A percentile compares a stretch with the other conserved stretches of the same genome.
Conservation (phyloP, 495 filamentous ascomycete genomes). For the Lasiosphaeris hirsuta region DNA sequence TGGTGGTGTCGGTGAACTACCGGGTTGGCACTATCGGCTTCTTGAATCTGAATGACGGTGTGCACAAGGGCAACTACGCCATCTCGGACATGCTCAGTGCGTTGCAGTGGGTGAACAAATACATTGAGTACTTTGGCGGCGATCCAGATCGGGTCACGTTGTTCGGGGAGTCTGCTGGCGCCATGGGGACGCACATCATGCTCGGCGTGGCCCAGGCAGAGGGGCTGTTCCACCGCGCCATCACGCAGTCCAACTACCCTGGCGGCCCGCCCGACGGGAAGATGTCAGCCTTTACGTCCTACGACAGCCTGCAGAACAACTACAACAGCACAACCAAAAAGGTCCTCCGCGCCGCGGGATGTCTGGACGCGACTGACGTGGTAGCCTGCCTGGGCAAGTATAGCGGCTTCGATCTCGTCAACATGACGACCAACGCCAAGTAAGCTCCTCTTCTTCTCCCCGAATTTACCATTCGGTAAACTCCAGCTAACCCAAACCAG, state of each 20-base stretch:
- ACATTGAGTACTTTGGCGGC: slow-evolving; percentile 65
- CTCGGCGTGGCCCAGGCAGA: slow-evolving; percentile 38
- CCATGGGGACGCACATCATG: slow-evolving; percentile 24
- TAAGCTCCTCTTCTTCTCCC: slow-evolving; percentile 13
- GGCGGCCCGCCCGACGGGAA: slow-evolving; percentile 28
- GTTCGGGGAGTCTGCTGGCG: slow-evolving; percentile 55
- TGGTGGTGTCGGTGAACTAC: slow-evolving; percentile 39
- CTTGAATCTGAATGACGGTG: slow-evolving; percentile 29
- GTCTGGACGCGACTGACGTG: slow-evolving; percentile 24
- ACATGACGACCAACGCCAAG: slow-evolving; percentile 31
- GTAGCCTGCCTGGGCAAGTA: slow-evolving; percentile 36
- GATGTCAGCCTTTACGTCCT: slow-evolving; percentile 22
- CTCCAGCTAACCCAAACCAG: slow-evolving; percentile 8
- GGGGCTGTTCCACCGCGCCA: slow-evolving; percentile 42
- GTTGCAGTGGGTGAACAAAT: slow-evolving; percentile 62
- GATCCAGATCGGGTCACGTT: slow-evolving; percentile 60
- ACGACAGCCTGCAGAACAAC: slow-evolving; percentile 33
- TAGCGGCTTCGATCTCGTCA: slow-evolving; percentile 33
- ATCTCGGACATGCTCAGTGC: slow-evolving; percentile 29
- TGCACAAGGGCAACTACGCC: slow-evolving; percentile 32
- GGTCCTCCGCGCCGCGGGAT: slow-evolving; percentile 32
- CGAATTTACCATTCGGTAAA: not conserved
- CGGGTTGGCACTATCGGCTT: slow-evolving; percentile 28
- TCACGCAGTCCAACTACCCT: slow-evolving; percentile 38
- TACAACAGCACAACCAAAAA: slow-evolving; percentile 27